Conservation (phyloP, 2,329 filamentous ascomycete species). For the Mycosphaerelloides madeirae region DNA sequence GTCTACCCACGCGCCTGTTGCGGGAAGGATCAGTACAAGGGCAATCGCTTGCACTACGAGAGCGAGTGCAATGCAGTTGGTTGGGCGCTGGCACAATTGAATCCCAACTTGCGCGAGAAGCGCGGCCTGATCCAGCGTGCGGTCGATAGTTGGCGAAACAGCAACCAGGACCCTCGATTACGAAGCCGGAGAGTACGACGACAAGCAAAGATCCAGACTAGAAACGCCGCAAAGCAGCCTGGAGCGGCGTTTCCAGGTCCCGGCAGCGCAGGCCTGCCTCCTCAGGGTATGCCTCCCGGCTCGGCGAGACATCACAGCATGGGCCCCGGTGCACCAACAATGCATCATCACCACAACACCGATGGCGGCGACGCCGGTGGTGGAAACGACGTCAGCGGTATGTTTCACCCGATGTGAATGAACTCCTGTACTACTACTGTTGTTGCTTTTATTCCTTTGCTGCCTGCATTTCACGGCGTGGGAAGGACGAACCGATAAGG, state of each 20-base stretch:
- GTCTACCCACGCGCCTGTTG: slow-evolving; percentile 95
- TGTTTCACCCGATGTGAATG: slow-evolving; percentile 85
- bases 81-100: slow-evolving; percentile 94
- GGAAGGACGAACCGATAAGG: slow-evolving; percentile 13
- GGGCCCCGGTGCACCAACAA: slow-evolving; percentile 50
- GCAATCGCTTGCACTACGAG: slow-evolving; percentile 93
- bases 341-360: slow-evolving; percentile 64
- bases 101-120: slow-evolving; percentile 85
- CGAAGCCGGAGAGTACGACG: slow-evolving; percentile 86
- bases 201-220: slow-evolving; percentile 92
- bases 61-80: slow-evolving; percentile 99
- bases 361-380: slow-evolving; percentile 63
- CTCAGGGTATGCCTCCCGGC: slow-evolving; percentile 56
- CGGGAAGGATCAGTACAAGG: slow-evolving; percentile 90
- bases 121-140: slow-evolving; percentile 92
- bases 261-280: slow-evolving; percentile 56
- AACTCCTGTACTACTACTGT: slow-evolving; percentile 39
- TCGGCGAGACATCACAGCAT: slow-evolving; percentile 56
- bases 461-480: slow-evolving; percentile 16
- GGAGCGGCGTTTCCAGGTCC: slow-evolving; percentile 60
- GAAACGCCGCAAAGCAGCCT: slow-evolving; percentile 37
- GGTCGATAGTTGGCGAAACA: slow-evolving; percentile 98
- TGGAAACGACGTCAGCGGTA: slow-evolving; percentile 78
- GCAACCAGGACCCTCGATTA: slow-evolving; percentile 89
- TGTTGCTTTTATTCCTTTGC: slow-evolving; percentile 11